These are phyloP conservation scores for Tolypocladium album DNA, from an alignment of 2,329 filamentous ascomycete genomes.

Conservation along the genomic window DNA sequence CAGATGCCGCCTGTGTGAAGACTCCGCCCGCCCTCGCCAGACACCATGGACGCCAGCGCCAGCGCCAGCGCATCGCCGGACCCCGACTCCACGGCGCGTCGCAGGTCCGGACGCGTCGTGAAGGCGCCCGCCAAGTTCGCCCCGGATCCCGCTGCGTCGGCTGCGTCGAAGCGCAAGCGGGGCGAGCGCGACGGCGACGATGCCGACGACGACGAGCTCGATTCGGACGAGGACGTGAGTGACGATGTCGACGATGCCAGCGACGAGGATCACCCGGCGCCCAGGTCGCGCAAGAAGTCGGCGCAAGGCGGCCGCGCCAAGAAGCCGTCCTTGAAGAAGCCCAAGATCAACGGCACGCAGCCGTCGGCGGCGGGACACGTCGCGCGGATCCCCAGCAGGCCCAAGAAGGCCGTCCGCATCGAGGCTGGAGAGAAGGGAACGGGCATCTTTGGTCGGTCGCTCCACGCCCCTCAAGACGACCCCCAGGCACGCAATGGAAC, in stretches of 20 bases:
- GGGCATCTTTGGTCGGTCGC: slow-evolving; percentile 42
- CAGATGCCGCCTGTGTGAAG: slow-evolving; percentile 8
- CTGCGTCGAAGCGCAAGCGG: slow-evolving; percentile 48
- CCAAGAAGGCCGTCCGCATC: slow-evolving; percentile 45
- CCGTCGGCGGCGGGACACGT: slow-evolving; percentile 23
- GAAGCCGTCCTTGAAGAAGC: slow-evolving; percentile 53
- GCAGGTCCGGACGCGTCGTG: slow-evolving; percentile 59
- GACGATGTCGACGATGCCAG: slow-evolving; percentile 37
- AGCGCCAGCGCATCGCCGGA: slow-evolving; percentile 24
- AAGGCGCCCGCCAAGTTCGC: slow-evolving; percentile 49
- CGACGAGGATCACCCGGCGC: slow-evolving; percentile 27
- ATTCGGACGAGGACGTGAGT: slow-evolving; percentile 33
- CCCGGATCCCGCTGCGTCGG: slow-evolving; percentile 30
- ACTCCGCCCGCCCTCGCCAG: slow-evolving; percentile 4
- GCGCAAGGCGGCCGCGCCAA: slow-evolving; percentile 33
- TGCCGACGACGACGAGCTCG: slow-evolving; percentile 35
- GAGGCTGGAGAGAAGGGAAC: slow-evolving; percentile 40
- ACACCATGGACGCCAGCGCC: slow-evolving; percentile 8
- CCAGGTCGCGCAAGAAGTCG: slow-evolving; percentile 23
- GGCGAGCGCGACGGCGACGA: slow-evolving; percentile 36
- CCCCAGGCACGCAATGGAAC: not conserved
- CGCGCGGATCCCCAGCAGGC: slow-evolving; percentile 37
- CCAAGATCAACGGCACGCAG: slow-evolving; percentile 48
- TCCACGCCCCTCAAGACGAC: slow-evolving; percentile 10
- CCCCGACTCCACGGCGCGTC: slow-evolving; percentile 42